Conservation (phyloP, 2,329 filamentous ascomycete species). For the Cercospora berteroae region DNA sequence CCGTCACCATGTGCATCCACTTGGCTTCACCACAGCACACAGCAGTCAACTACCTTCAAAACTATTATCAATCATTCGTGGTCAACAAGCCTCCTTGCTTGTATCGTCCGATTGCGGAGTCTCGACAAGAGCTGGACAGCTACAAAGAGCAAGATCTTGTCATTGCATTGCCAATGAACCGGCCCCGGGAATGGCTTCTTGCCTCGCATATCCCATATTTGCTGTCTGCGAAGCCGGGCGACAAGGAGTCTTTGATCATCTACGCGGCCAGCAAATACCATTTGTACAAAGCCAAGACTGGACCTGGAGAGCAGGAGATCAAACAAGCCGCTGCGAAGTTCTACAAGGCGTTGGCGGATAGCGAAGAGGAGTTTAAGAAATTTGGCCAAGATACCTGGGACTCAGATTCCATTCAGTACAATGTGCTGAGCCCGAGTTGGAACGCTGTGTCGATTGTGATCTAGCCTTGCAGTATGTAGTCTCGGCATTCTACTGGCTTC, state of each 20-base stretch:
- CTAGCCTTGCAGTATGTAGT: neutral
- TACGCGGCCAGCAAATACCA: conserved; percentile 23
- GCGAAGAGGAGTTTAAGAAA: conserved; percentile 18
- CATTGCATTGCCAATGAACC: conserved; percentile 45
- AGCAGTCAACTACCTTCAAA: conserved; percentile 54
- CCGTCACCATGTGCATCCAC: conserved; percentile 54
- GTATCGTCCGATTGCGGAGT: conserved; percentile 35
- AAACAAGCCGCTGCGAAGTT: conserved; percentile 22
- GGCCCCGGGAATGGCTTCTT: conserved; percentile 48
- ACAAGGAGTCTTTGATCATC: conserved; percentile 23
- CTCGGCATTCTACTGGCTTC: neutral
- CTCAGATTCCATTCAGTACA: conserved; percentile 17
- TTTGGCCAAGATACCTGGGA: conserved; percentile 20
- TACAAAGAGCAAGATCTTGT: conserved; percentile 39
- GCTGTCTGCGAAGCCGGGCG: conserved; percentile 19
- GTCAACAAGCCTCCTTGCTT: conserved; percentile 46
- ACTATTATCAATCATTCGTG: conserved; percentile 53
- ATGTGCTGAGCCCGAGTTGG: conserved; percentile 23
- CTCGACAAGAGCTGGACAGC: conserved; percentile 17
- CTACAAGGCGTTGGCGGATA: conserved; percentile 20
- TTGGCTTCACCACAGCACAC: conserved; percentile 53
- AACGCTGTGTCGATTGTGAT: conserved; percentile 23
- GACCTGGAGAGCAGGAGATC: conserved; percentile 13
- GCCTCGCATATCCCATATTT: conserved; percentile 48
- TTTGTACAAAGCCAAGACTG: conserved; percentile 20